These are phyloP conservation scores for Starmerella stigmatis DNA, from an alignment of 805 yeast genomes.

Conservation along the genomic window DNA sequence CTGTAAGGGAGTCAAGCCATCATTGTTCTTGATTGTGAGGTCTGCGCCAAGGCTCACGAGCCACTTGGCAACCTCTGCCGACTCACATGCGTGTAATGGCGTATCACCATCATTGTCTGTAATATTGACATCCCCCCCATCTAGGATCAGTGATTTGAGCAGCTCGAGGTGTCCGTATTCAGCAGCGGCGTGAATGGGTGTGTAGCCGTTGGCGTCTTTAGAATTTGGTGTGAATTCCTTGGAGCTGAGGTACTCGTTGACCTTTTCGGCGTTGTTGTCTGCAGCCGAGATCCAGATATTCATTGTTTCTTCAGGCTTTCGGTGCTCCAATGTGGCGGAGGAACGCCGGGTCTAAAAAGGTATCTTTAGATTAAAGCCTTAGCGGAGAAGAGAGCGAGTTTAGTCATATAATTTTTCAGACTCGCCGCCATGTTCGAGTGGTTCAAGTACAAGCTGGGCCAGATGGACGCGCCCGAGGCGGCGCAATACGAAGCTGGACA, in stretches of 20 bases:
- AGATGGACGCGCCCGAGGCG: constrained; percentile 8
- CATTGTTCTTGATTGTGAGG: constrained; percentile 50
- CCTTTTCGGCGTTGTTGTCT: constrained; percentile 57
- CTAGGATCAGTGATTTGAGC: constrained; percentile 43
- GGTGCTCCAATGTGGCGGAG: background rate
- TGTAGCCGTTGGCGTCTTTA: constrained; percentile 87
- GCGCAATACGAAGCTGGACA: constrained; percentile 24
- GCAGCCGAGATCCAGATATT: constrained; percentile 96
- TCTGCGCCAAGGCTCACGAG: constrained; percentile 65
- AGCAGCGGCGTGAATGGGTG: constrained; percentile 96
- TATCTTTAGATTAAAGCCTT: background rate
- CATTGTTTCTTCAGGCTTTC: constrained; percentile 10
- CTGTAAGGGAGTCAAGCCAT: constrained; percentile 63
- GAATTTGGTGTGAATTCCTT: constrained; percentile 55
- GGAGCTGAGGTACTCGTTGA: constrained; percentile 43
- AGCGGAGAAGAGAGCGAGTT: background rate
- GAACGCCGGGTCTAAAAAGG: background rate
- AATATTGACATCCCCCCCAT: constrained; percentile 72
- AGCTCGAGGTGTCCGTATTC: constrained; percentile 76
- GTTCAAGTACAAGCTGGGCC: constrained; percentile 20
- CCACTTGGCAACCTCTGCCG: constrained; percentile 48
- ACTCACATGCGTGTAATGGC: constrained; percentile 86
- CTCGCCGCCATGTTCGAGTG: constrained; percentile 11
- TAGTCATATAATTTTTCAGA: constrained; percentile 10
- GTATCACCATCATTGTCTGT: constrained; percentile 88